Conservation (phyloP, 768 basidiomycete species). For the Psilocybe tampanensis region DNA sequence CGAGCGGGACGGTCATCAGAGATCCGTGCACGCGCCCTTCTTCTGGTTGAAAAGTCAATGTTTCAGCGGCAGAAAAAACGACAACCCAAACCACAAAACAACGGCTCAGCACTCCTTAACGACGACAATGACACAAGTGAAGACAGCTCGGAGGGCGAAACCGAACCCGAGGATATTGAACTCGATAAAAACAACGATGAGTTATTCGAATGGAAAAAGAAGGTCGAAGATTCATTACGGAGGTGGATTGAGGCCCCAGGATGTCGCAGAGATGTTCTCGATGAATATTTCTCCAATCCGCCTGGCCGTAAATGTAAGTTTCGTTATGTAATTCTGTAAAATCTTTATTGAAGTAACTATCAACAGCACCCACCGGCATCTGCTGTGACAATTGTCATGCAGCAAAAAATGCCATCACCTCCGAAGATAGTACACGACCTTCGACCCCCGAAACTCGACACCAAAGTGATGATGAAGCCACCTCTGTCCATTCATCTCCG, state of each 20-base stretch:
- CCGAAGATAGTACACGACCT: too few species aligned
- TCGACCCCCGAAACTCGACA: too few species aligned
- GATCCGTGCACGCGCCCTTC: conserved; percentile 26
- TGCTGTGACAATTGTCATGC: conserved; percentile 25
- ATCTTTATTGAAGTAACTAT: not conserved
- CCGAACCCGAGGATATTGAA: conserved; percentile 19
- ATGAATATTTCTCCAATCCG: conserved; percentile 36
- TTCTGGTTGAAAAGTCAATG: conserved; percentile 30
- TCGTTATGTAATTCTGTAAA: not conserved
- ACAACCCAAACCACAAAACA: conserved; percentile 9
- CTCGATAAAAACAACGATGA: conserved; percentile 5
- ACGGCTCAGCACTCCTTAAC: too few species aligned
- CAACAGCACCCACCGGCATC: conserved; percentile 15
- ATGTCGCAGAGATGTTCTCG: conserved; percentile 29
- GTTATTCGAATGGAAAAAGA: conserved; percentile 27
- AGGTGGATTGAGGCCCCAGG: conserved; percentile 26
- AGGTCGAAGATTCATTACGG: conserved; percentile 30
- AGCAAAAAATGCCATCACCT: not conserved
- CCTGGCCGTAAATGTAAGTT: conserved; percentile 21
- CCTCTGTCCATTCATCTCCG: too few species aligned
- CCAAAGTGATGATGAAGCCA: too few species aligned
- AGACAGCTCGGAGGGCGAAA: conserved; percentile 16
- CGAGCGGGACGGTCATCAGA: conserved; percentile 24
- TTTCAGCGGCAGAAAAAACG: conserved; percentile 25
- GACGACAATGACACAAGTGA: too few species aligned